These are phyloP conservation scores for Lactarius hengduanensis DNA, from an alignment of 768 basidiomycete species.

Conservation along the genomic window DNA sequence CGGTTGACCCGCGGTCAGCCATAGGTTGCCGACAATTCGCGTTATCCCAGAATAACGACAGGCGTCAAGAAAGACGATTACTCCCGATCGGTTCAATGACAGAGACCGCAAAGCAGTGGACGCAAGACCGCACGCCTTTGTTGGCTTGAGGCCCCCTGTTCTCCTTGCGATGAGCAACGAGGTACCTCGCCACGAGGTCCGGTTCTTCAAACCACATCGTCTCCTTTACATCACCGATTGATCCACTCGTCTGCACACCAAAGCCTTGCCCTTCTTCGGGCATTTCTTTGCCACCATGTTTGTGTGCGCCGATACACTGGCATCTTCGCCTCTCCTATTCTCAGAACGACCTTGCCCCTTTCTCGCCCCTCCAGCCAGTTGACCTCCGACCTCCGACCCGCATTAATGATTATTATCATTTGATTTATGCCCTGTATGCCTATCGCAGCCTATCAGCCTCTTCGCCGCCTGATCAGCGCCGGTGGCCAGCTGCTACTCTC, in stretches of 20 bases:
- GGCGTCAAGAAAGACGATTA: constrained; percentile 51
- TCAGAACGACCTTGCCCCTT: constrained; percentile 29
- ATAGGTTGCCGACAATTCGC: constrained; percentile 23
- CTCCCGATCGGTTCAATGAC: constrained; percentile 52
- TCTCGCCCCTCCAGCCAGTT: constrained; percentile 24
- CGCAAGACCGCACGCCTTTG: constrained; percentile 63
- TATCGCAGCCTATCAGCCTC: constrained; percentile 16
- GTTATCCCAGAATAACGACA: constrained; percentile 22
- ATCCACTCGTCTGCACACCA: constrained; percentile 49
- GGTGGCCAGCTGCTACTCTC: constrained; percentile 25
- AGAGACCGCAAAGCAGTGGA: constrained; percentile 54
- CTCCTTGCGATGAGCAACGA: constrained; percentile 41
- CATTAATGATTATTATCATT: constrained; percentile 31
- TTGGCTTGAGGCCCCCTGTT: constrained; percentile 54
- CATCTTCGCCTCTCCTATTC: constrained; percentile 43
- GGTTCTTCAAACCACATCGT: constrained; percentile 34
- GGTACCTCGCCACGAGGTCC: constrained; percentile 50
- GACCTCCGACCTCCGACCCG: constrained; percentile 8
- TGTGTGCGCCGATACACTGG: constrained; percentile 70
- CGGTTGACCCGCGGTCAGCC: constrained; percentile 26
- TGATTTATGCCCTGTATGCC: constrained; percentile 31
- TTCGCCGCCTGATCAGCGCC: constrained; percentile 49
- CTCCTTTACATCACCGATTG: constrained; percentile 42
- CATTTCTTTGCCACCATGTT: constrained; percentile 60
- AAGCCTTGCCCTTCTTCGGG: constrained; percentile 77